Evolutionary conservation across 306 rosid genomes (phyloP), one percentile per base, ranked within the genome.

Genomic region (Medicago lupulina): DNA sequence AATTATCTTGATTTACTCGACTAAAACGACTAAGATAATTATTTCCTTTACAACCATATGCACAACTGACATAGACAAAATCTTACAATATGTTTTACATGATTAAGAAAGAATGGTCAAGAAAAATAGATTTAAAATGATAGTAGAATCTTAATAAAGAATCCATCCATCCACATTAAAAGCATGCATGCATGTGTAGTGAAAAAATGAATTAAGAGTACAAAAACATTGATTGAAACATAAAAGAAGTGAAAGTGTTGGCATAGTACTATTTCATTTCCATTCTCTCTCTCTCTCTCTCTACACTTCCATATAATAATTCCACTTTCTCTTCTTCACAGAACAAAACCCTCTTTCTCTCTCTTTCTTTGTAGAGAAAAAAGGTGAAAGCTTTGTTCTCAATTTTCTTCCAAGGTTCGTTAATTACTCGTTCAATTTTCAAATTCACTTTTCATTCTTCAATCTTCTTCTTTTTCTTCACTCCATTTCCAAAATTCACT

Each of bases 351-450:
- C 82, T 13, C 40, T 34, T 47, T 23, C 55, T 18, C 73, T 12
- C 77, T 23, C 70, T 34, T 36, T 9, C 57, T n/a, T 3, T 50
- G 4, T 44, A 12, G 12, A 44, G 50, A 23, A 23, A 23, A 31
- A 31, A 44, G 50, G 7, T 50, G 19, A 50, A 50, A 54, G 60
- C 39, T 68, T 28, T 41, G 47, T 12, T 43, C 14, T 63, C 74
- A 67, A 18, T 69, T 31, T 19, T 57, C 61, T 82, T 58, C 77
- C 76, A 72, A 85, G 81, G 71, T 83, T 71, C 68, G 79, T 66
- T 23, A 23, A 23, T 23, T 23, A 65, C 71, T 70, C 19, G 17
- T 23, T 23, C 28, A 23, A 23, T 23, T 23, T 23, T 23, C 50
- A 44, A 44, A 12, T 66, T 66, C 18, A 39, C 34, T 2, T 11